These are phyloP conservation scores for Endoconidiophora polonica DNA, from an alignment of 2,329 filamentous ascomycete species.

Conservation along the genomic window DNA sequence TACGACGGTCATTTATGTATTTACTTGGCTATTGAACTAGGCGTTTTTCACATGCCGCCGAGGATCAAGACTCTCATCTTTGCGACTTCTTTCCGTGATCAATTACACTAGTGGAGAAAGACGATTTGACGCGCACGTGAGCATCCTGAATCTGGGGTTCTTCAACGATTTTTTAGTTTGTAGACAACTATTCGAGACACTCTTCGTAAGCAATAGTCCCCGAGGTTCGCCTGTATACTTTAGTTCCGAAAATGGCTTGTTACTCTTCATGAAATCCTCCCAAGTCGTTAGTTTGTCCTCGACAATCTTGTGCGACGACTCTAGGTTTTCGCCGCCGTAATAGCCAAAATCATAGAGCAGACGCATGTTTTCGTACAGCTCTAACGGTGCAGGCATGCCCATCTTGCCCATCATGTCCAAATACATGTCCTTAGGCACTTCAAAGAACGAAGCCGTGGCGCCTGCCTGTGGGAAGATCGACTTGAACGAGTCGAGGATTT, in stretches of 20 bases:
- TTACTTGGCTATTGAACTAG: too few relatives aligned
- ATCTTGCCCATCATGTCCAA: conserved; percentile 20
- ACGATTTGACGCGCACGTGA: too few relatives aligned
- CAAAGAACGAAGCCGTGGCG: conserved; percentile 18
- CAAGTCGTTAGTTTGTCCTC: conserved; percentile 23
- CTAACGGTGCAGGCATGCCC: conserved; percentile 17
- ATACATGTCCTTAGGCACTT: conserved; percentile 22
- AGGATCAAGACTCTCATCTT: too few relatives aligned
- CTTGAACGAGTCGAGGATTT: conserved; percentile 19
- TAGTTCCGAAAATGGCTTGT: conserved; percentile 5
- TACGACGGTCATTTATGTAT: too few relatives aligned
- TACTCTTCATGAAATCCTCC: conserved; percentile 21
- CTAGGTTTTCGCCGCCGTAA: conserved; percentile 22
- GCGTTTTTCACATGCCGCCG: too few relatives aligned
- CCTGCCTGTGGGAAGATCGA: conserved; percentile 22
- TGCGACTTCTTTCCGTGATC: too few relatives aligned
- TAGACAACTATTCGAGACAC: too few relatives aligned
- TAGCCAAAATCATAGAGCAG: conserved; percentile 27
- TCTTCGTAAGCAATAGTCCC: background rate
- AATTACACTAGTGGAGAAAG: too few relatives aligned
- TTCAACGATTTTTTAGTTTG: too few relatives aligned
- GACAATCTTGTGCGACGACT: conserved; percentile 20
- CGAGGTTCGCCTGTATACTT: conserved; percentile 1
- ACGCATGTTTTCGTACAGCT: conserved; percentile 27
- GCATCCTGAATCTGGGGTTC: too few relatives aligned